phyloP scores from a whole-genome alignment of 129 eudicot genomes.

The Ambrosia trifida region DNA sequence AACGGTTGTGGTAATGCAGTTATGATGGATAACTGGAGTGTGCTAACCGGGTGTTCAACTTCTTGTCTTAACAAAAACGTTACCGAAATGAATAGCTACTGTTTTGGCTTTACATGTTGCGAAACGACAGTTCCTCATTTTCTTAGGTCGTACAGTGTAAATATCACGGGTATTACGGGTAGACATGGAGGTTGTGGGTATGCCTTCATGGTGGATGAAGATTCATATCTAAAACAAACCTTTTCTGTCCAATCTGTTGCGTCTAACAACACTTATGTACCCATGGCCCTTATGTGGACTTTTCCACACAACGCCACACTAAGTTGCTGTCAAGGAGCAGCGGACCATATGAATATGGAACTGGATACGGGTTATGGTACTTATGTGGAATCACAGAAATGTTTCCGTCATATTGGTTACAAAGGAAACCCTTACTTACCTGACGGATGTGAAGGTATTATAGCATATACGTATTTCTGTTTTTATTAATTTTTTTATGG shows the following conservation, averaged over 20 bases:
- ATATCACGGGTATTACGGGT: neutral
- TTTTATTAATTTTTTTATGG: neutral
- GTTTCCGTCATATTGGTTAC: neutral
- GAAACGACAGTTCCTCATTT: conserved; percentile 14
- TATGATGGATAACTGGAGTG: neutral
- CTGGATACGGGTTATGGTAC: neutral
- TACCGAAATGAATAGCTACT: neutral
- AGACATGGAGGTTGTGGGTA: conserved; percentile 14
- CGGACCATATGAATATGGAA: too few relatives aligned
- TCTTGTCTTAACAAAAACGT: neutral
- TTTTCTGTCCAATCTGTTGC: too few relatives aligned
- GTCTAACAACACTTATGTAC: neutral
- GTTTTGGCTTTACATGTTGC: conserved; percentile 27
- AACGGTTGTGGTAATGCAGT: conserved; percentile 22
- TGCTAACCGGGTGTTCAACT: conserved; percentile 29
- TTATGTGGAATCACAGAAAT: neutral
- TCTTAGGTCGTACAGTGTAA: conserved; percentile 1
- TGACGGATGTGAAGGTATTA: neutral
- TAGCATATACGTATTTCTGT: neutral
- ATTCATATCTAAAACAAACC: neutral
- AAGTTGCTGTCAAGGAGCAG: neutral
- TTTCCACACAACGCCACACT: neutral
- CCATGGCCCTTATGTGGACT: conserved; percentile 9
- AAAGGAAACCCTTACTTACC: conserved; percentile 13
- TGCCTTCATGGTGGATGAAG: conserved; percentile 21